Evolutionary conservation across 2,329 filamentous ascomycete genomes (phyloP).

Genomic region (Talaromyces albobiverticillius): DNA sequence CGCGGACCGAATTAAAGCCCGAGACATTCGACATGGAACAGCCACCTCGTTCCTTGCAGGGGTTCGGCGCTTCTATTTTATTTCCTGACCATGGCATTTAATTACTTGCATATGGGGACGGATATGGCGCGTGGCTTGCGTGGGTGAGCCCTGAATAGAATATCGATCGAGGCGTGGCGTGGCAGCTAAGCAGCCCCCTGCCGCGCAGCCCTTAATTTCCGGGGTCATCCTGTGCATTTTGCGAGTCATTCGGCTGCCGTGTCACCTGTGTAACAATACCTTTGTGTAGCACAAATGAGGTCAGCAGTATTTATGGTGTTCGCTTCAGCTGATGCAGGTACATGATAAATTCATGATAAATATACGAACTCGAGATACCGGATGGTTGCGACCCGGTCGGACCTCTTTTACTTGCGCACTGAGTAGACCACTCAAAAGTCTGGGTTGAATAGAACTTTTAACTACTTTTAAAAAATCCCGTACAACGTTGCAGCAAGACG

Average conservation of each 20-base stretch:
- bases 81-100: background rate
- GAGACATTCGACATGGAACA: too few relatives aligned
- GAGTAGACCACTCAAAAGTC: too few relatives aligned
- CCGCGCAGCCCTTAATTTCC: constrained; percentile 1
- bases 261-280: background rate
- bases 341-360: too few relatives aligned
- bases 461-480: background rate
- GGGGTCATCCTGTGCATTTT: background rate
- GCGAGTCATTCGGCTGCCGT: constrained; percentile 1
- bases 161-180: too few relatives aligned
- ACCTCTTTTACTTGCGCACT: too few relatives aligned
- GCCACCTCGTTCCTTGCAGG: too few relatives aligned
- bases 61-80: background rate
- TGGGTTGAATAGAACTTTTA: background rate
- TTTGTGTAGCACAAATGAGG: too few relatives aligned
- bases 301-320: too few relatives aligned
- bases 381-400: too few relatives aligned
- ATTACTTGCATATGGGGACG: background rate
- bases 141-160: background rate
- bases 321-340: too few relatives aligned
- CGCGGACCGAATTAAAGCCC: background rate
- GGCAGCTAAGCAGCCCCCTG: background rate
- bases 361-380: too few relatives aligned
- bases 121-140: background rate
- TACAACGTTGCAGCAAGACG: background rate